phyloP scores from a whole-genome alignment of 1,284 basidiomycete genomes.

The Heliocybe sulcata region DNA sequence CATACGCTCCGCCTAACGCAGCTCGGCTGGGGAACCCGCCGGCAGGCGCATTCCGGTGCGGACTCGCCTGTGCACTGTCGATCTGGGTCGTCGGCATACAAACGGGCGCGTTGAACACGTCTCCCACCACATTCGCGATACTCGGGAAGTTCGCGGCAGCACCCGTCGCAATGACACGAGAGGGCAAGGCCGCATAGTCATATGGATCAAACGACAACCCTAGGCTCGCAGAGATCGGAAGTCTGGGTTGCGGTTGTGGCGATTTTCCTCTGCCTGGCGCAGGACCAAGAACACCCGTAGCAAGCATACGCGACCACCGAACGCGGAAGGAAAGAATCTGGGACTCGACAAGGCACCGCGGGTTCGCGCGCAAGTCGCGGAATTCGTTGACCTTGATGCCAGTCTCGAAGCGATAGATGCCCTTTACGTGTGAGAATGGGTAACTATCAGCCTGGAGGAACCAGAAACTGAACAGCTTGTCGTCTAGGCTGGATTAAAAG shows the following conservation, averaged over 20 bases:
- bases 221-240: slow-evolving; percentile 32
- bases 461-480: slow-evolving; percentile 85
- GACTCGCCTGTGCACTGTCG: slow-evolving; percentile 62
- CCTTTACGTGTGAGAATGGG: slow-evolving; percentile 69
- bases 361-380: slow-evolving; percentile 77
- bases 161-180: slow-evolving; percentile 58
- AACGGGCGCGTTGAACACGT: slow-evolving; percentile 72
- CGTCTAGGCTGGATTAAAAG: slow-evolving; percentile 79
- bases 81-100: slow-evolving; percentile 66
- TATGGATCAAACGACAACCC: slow-evolving; percentile 73
- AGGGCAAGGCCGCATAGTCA: slow-evolving; percentile 53
- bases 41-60: slow-evolving; percentile 68
- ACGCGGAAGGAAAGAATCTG: slow-evolving; percentile 73
- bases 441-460: slow-evolving; percentile 70
- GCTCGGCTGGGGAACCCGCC: slow-evolving; percentile 59
- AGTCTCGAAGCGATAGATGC: slow-evolving; percentile 81
- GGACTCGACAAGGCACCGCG: slow-evolving; percentile 72
- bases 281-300: slow-evolving; percentile 47
- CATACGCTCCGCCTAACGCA: slow-evolving; percentile 63
- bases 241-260: slow-evolving; percentile 20
- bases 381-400: slow-evolving; percentile 82
- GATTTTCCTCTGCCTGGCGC: slow-evolving; percentile 29
- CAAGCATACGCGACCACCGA: slow-evolving; percentile 65
- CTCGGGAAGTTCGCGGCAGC: slow-evolving; percentile 78
- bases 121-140: slow-evolving; percentile 70